phyloP scores from a whole-genome alignment of 1,284 basidiomycete genomes.

The Fomitopsis schrenkii region DNA sequence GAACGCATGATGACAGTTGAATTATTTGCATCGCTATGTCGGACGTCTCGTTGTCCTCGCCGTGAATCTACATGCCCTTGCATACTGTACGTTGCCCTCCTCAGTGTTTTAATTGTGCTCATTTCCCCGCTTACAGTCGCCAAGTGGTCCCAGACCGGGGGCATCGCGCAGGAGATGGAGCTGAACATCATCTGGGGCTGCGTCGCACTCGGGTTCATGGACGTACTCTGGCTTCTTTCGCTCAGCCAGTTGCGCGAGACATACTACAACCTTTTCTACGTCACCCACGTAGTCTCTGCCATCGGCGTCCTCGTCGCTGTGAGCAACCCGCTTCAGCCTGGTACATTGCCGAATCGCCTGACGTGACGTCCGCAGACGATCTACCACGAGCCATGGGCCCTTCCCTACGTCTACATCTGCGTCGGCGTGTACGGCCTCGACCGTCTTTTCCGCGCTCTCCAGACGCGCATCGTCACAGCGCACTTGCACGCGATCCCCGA shows the following conservation, averaged over 20 bases:
- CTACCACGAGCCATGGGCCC: constrained; percentile 37
- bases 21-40: constrained; percentile 73
- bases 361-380: constrained; percentile 18
- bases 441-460: constrained; percentile 55
- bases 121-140: background rate
- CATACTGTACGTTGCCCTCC: constrained; percentile 43
- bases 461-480: constrained; percentile 60
- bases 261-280: constrained; percentile 52
- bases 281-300: constrained; percentile 46
- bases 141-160: background rate
- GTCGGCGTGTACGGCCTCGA: constrained; percentile 60
- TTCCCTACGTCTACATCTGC: constrained; percentile 49
- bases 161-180: background rate
- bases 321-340: constrained; percentile 21
- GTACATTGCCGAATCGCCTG: constrained; percentile 17
- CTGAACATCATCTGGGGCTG: constrained; percentile 37
- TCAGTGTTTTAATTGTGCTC: background rate
- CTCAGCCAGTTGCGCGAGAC: constrained; percentile 44
- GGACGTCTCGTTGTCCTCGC: constrained; percentile 63
- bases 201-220: constrained; percentile 43
- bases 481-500: constrained; percentile 51
- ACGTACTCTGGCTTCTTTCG: constrained; percentile 55
- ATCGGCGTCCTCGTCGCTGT: constrained; percentile 9
- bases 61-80: constrained; percentile 62
- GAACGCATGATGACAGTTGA: constrained; percentile 42